Percentiles rank a stretch among this genome's conserved stretches.
These are phyloP conservation scores for Backusella luteola DNA, from an alignment of 192 early-diverging fungal species.

Conservation along the genomic window DNA sequence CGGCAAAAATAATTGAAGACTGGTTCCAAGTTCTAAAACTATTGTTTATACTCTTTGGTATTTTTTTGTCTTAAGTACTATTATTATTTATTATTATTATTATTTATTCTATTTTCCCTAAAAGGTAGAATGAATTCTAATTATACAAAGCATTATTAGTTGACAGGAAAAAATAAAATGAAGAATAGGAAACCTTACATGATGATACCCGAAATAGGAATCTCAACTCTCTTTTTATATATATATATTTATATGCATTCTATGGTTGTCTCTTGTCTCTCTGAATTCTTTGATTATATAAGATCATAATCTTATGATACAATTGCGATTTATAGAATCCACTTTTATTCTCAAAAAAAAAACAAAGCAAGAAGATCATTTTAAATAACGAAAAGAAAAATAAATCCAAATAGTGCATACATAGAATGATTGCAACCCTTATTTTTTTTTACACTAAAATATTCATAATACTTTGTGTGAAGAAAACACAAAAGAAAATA, in stretches of 20 bases:
- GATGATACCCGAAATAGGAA: not conserved
- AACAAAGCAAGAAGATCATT: not conserved
- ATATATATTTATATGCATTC: not conserved
- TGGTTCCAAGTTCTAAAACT: not conserved
- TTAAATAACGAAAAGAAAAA: not conserved
- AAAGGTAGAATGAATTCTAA: not conserved
- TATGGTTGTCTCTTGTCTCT: not conserved
- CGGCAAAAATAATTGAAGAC: not conserved
- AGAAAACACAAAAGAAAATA: constrained; percentile 1
- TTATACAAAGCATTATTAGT: not conserved
- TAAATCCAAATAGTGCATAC: not conserved
- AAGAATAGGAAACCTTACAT: constrained; percentile 6
- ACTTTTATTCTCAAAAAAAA: not conserved
- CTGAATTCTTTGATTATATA: not conserved
- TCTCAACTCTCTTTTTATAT: not conserved
- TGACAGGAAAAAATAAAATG: not conserved
- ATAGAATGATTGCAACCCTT: not conserved
- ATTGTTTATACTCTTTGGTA: not conserved
- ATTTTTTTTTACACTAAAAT: not conserved
- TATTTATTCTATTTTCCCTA: not conserved
- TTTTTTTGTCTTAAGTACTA: not conserved
- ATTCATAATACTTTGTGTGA: not conserved
- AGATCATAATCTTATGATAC: not conserved
- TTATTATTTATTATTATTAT: not conserved
- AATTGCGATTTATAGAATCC: not conserved